Evolutionary conservation across 2,329 filamentous ascomycete genomes (phyloP), one percentile per base, ranked within the genome.

Genomic region (Nakataea oryzae): DNA sequence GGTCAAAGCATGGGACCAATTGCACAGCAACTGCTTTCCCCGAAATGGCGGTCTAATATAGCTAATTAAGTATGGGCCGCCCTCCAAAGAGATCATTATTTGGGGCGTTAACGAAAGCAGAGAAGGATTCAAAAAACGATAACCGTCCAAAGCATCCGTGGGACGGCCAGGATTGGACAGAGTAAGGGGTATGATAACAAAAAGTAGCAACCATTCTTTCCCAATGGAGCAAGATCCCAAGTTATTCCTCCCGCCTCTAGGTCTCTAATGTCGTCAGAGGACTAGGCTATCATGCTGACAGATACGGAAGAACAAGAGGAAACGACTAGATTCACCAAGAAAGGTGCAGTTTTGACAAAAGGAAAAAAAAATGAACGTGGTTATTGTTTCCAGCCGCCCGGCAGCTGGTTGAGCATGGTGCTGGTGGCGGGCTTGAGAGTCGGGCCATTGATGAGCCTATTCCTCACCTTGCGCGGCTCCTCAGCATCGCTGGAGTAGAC

Each of bases 401-500:
- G 58, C 27, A 59, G 3, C 5, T 34, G 26, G 13, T 9, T 2
- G 32, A 59, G 50, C 32, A 50, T 28, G 14, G 17, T 41, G 34
- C 58, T 59, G 1, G 58, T 28, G 8, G 58, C 58, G 24, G 24
- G 14, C 34, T 50, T 59, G 3, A 59, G 34, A 9, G 9, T 21
- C 3, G 58, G 32, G 2, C 17, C 7, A 11, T 17, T 41, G 1
- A 47, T 29, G 24, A 9, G 54, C 54, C 13, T 29, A 27, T 32
- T 21, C 28, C 41, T 34, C 41, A n/a, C n/a, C n/a, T n/a, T n/a
- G n/a, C 8, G 50, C 3, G 12, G 28, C 50, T 61, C 54, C 50
- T 61, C 59, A 14, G 59, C 57, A 14, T 61, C 59, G 54, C 59
- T 61, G 21, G 58, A 59, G 58, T 59, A 59, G 34, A 24, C 58